These are phyloP conservation scores for Pseudopediastrum boryanum DNA, from an alignment of 139 green algal genomes.

Conservation along the genomic window DNA sequence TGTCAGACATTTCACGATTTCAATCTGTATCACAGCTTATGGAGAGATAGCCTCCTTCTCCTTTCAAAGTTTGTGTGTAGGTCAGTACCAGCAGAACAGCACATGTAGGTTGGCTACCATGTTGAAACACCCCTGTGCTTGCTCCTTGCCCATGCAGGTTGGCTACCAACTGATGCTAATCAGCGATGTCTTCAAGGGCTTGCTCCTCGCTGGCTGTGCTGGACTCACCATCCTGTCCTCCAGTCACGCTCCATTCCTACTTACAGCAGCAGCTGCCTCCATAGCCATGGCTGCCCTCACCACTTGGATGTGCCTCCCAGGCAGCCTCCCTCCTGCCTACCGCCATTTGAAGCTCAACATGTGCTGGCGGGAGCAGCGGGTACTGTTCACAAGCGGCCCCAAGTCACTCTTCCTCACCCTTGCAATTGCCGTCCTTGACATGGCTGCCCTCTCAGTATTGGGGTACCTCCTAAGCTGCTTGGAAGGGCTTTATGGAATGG, in stretches of 20 bases:
- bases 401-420: conserved; percentile 6
- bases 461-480: conserved; percentile 8
- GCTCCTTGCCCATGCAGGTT: background rate
- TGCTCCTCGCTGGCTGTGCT: conserved; percentile 30
- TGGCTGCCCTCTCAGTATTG: conserved; percentile 13
- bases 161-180: conserved; percentile 26
- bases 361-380: conserved; percentile 26
- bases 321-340: conserved; percentile 25
- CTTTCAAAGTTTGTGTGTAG: no score
- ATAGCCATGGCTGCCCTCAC: conserved; percentile 1
- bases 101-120: no score
- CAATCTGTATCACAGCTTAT: no score
- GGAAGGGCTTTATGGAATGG: background rate
- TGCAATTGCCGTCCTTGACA: conserved; percentile 5
- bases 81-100: no score
- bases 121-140: no score
- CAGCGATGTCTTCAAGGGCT: conserved; percentile 22
- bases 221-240: conserved; percentile 3
- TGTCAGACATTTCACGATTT: no score
- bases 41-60: no score
- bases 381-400: conserved; percentile 17
- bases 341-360: conserved; percentile 31
- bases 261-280: background rate
- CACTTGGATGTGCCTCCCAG: conserved; percentile 23
- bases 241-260: conserved; percentile 20